Percentiles rank a stretch among this genome's conserved stretches.
phyloP scores from a whole-genome alignment of 2,329 filamentous ascomycete genomes.

The Corinectria fuckeliana region DNA sequence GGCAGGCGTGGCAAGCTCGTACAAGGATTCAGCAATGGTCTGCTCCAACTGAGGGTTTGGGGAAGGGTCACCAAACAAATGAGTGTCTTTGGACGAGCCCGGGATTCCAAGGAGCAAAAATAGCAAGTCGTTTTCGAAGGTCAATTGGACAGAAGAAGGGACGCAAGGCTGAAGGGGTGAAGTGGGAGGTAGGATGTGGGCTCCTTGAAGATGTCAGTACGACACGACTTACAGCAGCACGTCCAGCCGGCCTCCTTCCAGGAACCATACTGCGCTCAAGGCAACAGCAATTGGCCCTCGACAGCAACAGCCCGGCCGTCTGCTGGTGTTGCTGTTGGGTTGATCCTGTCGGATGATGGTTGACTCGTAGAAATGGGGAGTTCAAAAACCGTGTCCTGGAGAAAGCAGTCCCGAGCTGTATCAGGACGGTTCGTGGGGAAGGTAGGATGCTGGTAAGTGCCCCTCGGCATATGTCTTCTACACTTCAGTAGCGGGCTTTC shows the following conservation, averaged over 20 bases:
- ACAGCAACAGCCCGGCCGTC: background rate
- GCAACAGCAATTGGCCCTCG: background rate
- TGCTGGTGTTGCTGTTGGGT: background rate
- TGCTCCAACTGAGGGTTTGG: conserved; percentile 6
- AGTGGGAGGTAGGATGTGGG: conserved; percentile 16
- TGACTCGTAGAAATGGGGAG: background rate
- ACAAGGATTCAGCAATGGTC: conserved; percentile 6
- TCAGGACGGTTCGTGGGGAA: conserved; percentile 6
- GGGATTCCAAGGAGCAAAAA: conserved; percentile 38
- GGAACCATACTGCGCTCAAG: conserved; percentile 23
- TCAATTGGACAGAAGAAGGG: conserved; percentile 28
- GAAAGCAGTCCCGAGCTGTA: conserved; percentile 2
- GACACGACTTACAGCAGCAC: conserved; percentile 24
- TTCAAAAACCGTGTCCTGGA: background rate
- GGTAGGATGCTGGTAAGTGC: background rate
- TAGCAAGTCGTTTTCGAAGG: conserved; percentile 26
- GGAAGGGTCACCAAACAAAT: conserved; percentile 36
- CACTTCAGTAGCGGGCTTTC: background rate
- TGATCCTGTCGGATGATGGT: background rate
- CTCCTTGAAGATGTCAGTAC: background rate
- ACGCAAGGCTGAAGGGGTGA: conserved; percentile 32
- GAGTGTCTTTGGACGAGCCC: conserved; percentile 13
- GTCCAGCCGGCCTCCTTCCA: conserved; percentile 28
- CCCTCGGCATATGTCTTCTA: background rate
- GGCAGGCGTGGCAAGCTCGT: background rate